A percentile compares a stretch with the other conserved stretches of the same genome.
Evolutionary conservation across 2,329 filamentous ascomycete species (phyloP).

Genomic region (Apiospora marii): DNA sequence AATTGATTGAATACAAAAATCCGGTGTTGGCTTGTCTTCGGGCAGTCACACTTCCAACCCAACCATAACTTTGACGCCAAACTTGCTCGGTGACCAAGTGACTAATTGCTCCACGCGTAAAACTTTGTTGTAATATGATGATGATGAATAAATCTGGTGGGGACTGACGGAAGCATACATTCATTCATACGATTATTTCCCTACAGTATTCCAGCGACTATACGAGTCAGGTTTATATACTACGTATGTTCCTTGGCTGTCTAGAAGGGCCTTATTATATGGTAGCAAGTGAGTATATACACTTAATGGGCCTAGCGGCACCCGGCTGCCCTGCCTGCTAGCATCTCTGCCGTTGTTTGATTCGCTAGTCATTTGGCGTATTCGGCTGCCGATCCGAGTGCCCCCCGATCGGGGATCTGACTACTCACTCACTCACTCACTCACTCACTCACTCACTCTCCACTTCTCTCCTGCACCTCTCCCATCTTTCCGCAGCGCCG

Average conservation of each 20-base stretch:
- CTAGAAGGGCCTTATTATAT: background rate
- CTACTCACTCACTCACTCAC: background rate
- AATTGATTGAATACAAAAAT: constrained; percentile 10
- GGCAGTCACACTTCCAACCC: constrained; percentile 5
- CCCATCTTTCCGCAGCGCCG: background rate
- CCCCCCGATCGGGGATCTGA: background rate
- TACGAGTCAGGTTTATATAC: background rate
- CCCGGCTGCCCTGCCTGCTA: background rate
- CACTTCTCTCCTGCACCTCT: background rate
- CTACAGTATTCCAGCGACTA: background rate
- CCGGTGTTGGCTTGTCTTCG: background rate
- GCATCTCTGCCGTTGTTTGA: background rate
- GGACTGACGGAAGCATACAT: background rate
- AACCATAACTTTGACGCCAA: background rate
- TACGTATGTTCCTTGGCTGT: background rate
- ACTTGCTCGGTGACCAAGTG: background rate
- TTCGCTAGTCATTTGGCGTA: background rate
- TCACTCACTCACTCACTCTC: background rate
- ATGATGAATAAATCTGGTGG: background rate
- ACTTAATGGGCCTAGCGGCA: background rate
- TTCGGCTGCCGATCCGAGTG: background rate
- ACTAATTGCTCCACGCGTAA: background rate
- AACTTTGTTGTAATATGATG: background rate
- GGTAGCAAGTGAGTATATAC: background rate
- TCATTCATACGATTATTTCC: background rate